Base-by-base conservation (phyloP, 2,329 filamentous ascomycete genomes). In the Monosporascus sp. region DNA sequence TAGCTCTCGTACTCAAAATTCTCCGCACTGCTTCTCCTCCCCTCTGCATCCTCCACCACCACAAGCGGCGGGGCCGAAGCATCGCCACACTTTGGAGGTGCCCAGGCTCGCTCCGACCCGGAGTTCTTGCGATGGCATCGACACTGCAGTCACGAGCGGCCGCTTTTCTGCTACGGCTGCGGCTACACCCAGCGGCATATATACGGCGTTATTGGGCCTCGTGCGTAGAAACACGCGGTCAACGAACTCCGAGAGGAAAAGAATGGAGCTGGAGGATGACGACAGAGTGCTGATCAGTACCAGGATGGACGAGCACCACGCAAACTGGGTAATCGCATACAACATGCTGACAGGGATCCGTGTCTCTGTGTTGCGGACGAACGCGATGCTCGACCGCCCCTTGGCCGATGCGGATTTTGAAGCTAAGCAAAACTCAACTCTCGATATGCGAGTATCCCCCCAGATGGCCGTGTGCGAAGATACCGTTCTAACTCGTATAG, bases 321-420 rank as follows among this genome's bases (percentile, higher is more conserved):
- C 91, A 61, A 97, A 97, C 71, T 99, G 90, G 86, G 91, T 95
- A 45, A 97, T 91, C 2, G 94, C 94, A 54, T 99, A 99, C 77
- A 99, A 99, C 73, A 99, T 99, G 94, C 82, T 99, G 75, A 99
- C 94, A 40, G 94, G 94, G 59, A 99, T 99, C 68, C 92, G 94
- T 52, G 96, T 97, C 65, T 92, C 91, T 45, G 94, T 99, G 26
- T 97, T 92, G 59, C 82, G 94, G 64, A 96, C 92, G 53, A 97
- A 99, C 69, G 94, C 94, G 44, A 99, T 99, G 75, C 83, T 97
- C 71, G 91, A 97, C 71, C 86, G 93, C 52, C 86, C 91, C 54
- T 74, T 97, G 61, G 96, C 89, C 14, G 87, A 94, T 70, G 90
- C 87, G 59, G 94, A 99, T 75, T 99, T 99, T 74, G 83, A 91